Evolutionary conservation across 2,329 filamentous ascomycete genomes (phyloP).

Genomic region (Ophiostoma piceae): DNA sequence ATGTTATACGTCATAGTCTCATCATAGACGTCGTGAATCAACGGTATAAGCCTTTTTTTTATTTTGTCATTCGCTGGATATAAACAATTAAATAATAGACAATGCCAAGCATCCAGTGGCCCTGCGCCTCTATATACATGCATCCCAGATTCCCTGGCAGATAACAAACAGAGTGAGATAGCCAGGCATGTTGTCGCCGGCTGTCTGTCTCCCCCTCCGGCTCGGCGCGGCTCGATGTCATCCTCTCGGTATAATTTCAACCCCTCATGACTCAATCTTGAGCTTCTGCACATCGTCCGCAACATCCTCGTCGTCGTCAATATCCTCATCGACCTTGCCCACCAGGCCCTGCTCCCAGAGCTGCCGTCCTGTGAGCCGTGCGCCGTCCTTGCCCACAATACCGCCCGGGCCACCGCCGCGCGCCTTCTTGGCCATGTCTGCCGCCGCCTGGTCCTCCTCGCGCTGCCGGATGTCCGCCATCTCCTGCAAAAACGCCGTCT

Average conservation of each 20-base stretch:
- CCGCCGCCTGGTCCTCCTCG: constrained; percentile 70
- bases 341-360: constrained; percentile 72
- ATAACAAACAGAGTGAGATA: not conserved
- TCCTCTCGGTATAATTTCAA: not conserved
- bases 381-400: constrained; percentile 67
- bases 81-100: not conserved
- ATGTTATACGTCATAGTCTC: too few relatives aligned
- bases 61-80: not conserved
- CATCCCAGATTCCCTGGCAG: not conserved
- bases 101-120: not conserved
- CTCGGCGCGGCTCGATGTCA: too few relatives aligned
- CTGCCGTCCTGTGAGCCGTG: constrained; percentile 66
- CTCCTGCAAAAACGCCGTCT: constrained; percentile 70
- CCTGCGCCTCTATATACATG: not conserved
- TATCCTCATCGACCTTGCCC: constrained; percentile 60
- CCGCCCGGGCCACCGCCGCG: constrained; percentile 17
- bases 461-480: constrained; percentile 66
- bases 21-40: not conserved
- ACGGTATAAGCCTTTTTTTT: not conserved
- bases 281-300: constrained; percentile 63
- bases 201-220: not conserved
- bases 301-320: constrained; percentile 62
- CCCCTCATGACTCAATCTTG: constrained; percentile 52
- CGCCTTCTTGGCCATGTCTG: constrained; percentile 67
- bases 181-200: not conserved